phyloP scores from a whole-genome alignment of 441 rosid species.

The Corymbia citriodora region DNA sequence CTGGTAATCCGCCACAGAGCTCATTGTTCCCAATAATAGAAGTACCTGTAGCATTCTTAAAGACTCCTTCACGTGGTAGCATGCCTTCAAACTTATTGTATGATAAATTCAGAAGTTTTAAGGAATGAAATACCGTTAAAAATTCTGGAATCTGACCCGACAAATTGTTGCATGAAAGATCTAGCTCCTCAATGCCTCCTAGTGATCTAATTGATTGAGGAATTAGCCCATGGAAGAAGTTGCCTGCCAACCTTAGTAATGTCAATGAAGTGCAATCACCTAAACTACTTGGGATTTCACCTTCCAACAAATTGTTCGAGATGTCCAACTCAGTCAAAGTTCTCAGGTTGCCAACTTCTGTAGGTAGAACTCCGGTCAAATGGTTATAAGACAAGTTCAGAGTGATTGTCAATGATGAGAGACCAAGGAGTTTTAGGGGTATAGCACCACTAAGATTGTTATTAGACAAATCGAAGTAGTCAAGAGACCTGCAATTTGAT shows the following conservation, averaged over 20 bases:
- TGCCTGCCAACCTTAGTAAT: neutral
- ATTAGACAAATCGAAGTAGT: accelerated
- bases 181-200: neutral
- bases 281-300: neutral
- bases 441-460: neutral
- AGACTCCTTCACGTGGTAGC: neutral
- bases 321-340: neutral
- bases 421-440: neutral
- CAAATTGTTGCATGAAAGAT: neutral
- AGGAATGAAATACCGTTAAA: neutral
- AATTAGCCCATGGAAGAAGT: neutral
- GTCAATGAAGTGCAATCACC: neutral
- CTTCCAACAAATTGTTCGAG: neutral
- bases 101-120: neutral
- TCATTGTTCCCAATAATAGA: neutral
- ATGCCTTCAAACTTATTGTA: neutral
- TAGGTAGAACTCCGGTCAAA: neutral
- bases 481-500: accelerated
- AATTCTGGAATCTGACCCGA: neutral
- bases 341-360: neutral
- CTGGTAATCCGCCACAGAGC: accelerated
- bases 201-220: neutral
- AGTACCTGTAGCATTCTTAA: neutral
- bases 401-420: neutral
- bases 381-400: neutral